Evolutionary conservation across 75 land plant genomes (phyloP).

Genomic region (Cryptomeria japonica): DNA sequence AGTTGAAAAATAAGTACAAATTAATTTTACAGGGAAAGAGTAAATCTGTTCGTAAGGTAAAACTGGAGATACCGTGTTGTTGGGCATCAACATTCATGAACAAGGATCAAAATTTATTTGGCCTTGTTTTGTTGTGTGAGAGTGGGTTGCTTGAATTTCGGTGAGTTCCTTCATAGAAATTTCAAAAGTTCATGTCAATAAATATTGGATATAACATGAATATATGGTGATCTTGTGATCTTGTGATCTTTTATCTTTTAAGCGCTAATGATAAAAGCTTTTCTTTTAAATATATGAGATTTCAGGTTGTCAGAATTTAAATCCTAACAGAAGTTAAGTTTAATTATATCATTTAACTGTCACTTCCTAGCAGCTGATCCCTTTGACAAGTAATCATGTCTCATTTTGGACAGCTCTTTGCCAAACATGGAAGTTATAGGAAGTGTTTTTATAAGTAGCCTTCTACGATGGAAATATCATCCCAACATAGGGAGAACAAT

Average conservation of each 20-base stretch:
- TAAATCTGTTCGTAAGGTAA: slow-evolving; percentile 39
- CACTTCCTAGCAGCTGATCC: neutral
- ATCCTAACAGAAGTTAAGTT: neutral
- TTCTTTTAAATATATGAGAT: neutral
- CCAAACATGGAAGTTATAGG: slow-evolving; percentile 42
- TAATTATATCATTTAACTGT: neutral
- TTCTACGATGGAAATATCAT: slow-evolving; percentile 59
- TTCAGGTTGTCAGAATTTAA: neutral
- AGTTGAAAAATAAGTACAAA: neutral
- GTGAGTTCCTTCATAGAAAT: slow-evolving; percentile 21
- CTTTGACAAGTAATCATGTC: neutral
- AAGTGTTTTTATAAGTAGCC: slow-evolving; percentile 41
- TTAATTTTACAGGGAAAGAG: slow-evolving; percentile 32
- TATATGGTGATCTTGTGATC: neutral
- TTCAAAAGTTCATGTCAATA: neutral
- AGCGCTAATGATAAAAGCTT: neutral
- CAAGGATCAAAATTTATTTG: slow-evolving; percentile 35
- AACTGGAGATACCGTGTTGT: slow-evolving; percentile 59
- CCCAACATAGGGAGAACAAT: slow-evolving; percentile 51
- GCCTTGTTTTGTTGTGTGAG: slow-evolving; percentile 55
- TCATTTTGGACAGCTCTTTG: slow-evolving; percentile 42
- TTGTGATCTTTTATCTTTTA: neutral
- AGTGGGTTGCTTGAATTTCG: slow-evolving; percentile 72
- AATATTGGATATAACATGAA: neutral
- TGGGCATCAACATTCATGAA: slow-evolving; percentile 65